These are phyloP conservation scores for Dactylellina sp. DNA, from an alignment of 2,329 filamentous ascomycete species.

Conservation along the genomic window DNA sequence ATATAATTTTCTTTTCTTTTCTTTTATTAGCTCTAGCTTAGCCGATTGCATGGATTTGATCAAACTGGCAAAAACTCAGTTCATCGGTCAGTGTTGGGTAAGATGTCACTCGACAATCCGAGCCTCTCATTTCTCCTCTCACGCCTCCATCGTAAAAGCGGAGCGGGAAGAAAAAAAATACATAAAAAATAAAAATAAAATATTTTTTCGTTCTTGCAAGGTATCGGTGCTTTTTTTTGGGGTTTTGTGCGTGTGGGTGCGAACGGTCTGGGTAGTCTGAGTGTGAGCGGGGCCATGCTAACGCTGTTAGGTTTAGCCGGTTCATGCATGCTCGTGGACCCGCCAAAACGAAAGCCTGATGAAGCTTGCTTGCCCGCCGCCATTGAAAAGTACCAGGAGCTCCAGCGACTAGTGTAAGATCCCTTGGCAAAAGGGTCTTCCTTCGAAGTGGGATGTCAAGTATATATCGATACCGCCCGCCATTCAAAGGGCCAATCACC, in stretches of 20 bases:
- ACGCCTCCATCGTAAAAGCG: slow-evolving; percentile 15
- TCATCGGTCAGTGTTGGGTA: slow-evolving; percentile 43
- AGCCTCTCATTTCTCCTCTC: slow-evolving; percentile 25
- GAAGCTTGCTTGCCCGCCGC: slow-evolving; percentile 36
- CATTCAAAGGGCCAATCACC: slow-evolving; percentile 37
- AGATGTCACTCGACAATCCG: slow-evolving; percentile 55
- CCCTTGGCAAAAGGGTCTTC: slow-evolving; percentile 49
- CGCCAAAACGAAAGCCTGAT: slow-evolving; percentile 50
- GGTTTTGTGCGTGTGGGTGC: slow-evolving; percentile 40
- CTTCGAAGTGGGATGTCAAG: slow-evolving; percentile 49
- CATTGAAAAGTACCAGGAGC: slow-evolving; percentile 50
- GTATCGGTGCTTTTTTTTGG: slow-evolving; percentile 41
- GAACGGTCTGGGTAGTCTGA: slow-evolving; percentile 21
- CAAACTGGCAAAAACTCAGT: slow-evolving; percentile 46
- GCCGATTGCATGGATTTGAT: slow-evolving; percentile 23
- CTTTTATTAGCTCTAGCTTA: slow-evolving; percentile 34
- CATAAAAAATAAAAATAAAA: slow-evolving; percentile 11
- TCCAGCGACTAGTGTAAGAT: slow-evolving; percentile 37
- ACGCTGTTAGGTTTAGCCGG: slow-evolving; percentile 49
- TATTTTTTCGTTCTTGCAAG: slow-evolving; percentile 36
- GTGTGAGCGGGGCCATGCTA: slow-evolving; percentile 39
- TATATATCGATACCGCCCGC: slow-evolving; percentile 56
- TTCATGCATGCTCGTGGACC: slow-evolving; percentile 55
- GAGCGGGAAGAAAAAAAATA: slow-evolving; percentile 30
- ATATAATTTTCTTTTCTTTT: slow-evolving; percentile 34